phyloP scores from a whole-genome alignment of 108 stramenopile species.

The Nitzschia putrida region DNA sequence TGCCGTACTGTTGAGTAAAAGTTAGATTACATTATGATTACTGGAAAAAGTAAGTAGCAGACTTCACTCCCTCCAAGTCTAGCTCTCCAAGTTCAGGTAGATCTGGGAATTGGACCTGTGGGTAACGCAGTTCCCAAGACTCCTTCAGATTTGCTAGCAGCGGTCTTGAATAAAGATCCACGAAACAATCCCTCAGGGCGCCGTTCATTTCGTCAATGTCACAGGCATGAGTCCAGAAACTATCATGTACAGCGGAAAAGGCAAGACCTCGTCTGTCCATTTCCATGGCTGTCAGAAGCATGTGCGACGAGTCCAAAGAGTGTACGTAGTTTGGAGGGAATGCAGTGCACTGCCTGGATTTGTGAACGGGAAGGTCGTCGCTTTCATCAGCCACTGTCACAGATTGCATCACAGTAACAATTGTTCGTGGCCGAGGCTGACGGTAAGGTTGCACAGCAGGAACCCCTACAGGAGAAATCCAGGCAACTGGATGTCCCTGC shows the following conservation, averaged over 20 bases:
- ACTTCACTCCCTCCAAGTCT: constrained; percentile 89
- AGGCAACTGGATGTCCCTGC: constrained; percentile 94
- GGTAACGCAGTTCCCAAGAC: constrained; percentile 87
- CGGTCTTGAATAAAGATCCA: constrained; percentile 92
- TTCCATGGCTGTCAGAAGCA: constrained; percentile 97
- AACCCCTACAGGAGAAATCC: constrained; percentile 97
- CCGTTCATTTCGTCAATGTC: constrained; percentile 96
- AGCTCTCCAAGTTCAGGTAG: constrained; percentile 89
- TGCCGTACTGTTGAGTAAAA: no score
- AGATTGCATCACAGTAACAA: constrained; percentile 92
- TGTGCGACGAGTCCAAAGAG: constrained; percentile 98
- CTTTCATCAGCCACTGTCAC: constrained; percentile 76
- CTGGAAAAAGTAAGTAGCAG: constrained; percentile 96
- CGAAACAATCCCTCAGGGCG: constrained; percentile 87
- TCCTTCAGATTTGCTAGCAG: constrained; percentile 84
- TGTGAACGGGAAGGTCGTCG: constrained; percentile 88
- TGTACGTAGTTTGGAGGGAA: constrained; percentile 99
- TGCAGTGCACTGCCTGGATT: constrained; percentile 86
- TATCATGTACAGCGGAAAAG: constrained; percentile 99
- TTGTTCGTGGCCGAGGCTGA: constrained; percentile 54
- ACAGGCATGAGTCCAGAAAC: constrained; percentile 98
- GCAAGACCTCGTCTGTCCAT: constrained; percentile 89
- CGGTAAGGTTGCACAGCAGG: constrained; percentile 99
- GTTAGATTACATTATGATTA: constrained; percentile 31
- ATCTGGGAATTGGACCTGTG: constrained; percentile 90